A percentile compares a stretch with the other conserved stretches of the same genome.
Evolutionary conservation across 2,329 filamentous ascomycete species (phyloP).

Genomic region (Colletotrichum endophyticum): DNA sequence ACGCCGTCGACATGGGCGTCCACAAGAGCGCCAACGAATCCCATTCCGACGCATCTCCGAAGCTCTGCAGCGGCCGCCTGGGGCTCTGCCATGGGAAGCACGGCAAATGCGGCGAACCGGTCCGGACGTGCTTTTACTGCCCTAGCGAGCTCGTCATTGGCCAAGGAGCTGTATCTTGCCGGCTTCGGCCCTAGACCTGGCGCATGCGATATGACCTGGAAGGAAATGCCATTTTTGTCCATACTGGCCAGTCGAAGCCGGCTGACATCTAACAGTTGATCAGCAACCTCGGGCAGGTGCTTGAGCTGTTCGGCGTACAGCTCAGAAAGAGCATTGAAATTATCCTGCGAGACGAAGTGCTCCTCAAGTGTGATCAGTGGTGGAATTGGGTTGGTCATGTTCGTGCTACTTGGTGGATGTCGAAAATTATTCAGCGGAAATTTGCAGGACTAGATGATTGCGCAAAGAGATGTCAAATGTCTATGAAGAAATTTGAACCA

Average conservation of each 20-base stretch:
- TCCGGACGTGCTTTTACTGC: not conserved
- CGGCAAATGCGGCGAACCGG: constrained; percentile 1
- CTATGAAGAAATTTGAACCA: not conserved
- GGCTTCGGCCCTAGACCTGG: constrained; percentile 8
- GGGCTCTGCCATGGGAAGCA: constrained; percentile 54
- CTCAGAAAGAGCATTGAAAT: constrained; percentile 15
- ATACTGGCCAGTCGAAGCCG: constrained; percentile 24
- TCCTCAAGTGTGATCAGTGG: constrained; percentile 46
- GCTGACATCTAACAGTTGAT: constrained; percentile 26
- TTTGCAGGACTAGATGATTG: not conserved
- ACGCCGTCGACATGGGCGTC: constrained; percentile 64
- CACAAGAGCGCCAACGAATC: constrained; percentile 66
- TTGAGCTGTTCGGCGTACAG: constrained; percentile 24
- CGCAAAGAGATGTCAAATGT: not conserved
- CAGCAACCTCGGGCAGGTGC: constrained; percentile 22
- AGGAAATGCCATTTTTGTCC: constrained; percentile 28
- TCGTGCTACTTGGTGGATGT: not conserved
- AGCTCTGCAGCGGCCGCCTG: constrained; percentile 54
- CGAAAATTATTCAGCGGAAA: not conserved
- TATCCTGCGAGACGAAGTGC: constrained; percentile 34
- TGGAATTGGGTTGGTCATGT: not conserved
- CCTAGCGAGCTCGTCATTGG: constrained; percentile 25
- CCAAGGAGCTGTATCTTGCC: constrained; percentile 28
- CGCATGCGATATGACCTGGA: constrained; percentile 20
- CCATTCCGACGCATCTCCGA: constrained; percentile 57